Evolutionary conservation across 2,329 filamentous ascomycete species (phyloP), one percentile per base, ranked within the genome.

Genomic region (Cercospora canescens): DNA sequence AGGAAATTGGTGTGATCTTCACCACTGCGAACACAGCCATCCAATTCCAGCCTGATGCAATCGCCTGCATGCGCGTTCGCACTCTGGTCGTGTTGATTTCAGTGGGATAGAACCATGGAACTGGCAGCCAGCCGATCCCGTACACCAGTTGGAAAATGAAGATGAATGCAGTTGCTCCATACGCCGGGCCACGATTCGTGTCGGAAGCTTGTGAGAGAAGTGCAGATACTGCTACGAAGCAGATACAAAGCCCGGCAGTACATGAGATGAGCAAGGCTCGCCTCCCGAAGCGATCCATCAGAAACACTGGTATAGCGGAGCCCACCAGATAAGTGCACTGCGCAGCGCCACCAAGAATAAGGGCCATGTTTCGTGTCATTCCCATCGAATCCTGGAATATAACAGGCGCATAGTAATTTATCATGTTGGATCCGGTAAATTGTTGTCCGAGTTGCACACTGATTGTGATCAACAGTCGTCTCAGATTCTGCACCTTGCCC

Each of bases 111-210:
- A 75, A 66, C 74, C 74, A 76, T 5, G 73, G 74, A n/a, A 76
- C 69, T 18, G 72, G 73, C 1, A 76, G 66, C 73, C 73, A 75
- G 8, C 84, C 88, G 0, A 88, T 87, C 35, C 88, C 89, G 69
- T 90, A 91, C 63, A 87, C 88, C 4, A 87, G 87, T 72, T 91
- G 91, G 77, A 90, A 91, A 2, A 87, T 84, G 78, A 91, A 91
- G 12, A 91, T 68, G 64, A 88, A 88, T 2, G 89, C 87, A 9
- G 84, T 82, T 1, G 83, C 82, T 32, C 82, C 81, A 67, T 83
- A 82, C 26, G 82, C 79, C 3, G 67, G 62, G 6, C 65, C 72
- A 1, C 52, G 52, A 35, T 56, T 56, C 2, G 52, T 56, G 0
- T 71, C n/a, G 2, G 71, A 75, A 37, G 70, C 76, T 1, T 78